Conservation (phyloP, 2,329 filamentous ascomycete genomes). For the Paramyrothecium sp. region DNA sequence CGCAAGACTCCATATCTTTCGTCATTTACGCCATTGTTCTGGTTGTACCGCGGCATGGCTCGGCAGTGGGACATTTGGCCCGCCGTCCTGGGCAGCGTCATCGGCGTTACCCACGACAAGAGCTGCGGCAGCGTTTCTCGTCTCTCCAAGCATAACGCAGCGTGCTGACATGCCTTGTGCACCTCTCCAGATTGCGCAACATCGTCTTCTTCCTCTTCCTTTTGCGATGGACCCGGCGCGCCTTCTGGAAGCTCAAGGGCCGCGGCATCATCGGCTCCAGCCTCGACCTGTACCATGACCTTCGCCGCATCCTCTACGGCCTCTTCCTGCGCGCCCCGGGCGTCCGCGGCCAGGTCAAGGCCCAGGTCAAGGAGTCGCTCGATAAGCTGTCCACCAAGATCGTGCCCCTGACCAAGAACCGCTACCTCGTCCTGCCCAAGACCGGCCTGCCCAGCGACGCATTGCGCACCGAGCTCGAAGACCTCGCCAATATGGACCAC, state of each 20-base stretch:
- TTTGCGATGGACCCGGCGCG: slow-evolving; percentile 76
- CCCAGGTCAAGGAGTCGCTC: slow-evolving; percentile 78
- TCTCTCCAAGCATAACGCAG: not conserved
- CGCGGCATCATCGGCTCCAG: slow-evolving; percentile 82
- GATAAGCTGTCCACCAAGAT: slow-evolving; percentile 82
- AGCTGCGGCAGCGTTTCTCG: not conserved
- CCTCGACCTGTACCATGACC: slow-evolving; percentile 68
- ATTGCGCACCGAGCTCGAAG: slow-evolving; percentile 75
- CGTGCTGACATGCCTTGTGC: not conserved
- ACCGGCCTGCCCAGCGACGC: slow-evolving; percentile 80
- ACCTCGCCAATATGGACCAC: slow-evolving; percentile 83
- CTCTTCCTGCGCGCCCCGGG: slow-evolving; percentile 84
- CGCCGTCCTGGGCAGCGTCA: slow-evolving; percentile 1
- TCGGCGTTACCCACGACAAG: not conserved
- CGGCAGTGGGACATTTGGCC: not conserved
- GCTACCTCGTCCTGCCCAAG: slow-evolving; percentile 75
- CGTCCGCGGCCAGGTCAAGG: slow-evolving; percentile 80
- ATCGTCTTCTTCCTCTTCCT: slow-evolving; percentile 87
- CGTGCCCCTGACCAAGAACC: slow-evolving; percentile 68
- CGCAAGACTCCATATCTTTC: no score
- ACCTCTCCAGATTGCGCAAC: slow-evolving; percentile 65
- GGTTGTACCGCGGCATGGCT: no score
- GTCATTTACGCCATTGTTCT: no score
- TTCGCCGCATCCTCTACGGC: slow-evolving; percentile 75
- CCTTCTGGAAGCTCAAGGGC: slow-evolving; percentile 82